A percentile compares a stretch with the other conserved stretches of the same genome.
Conservation (phyloP, 352 stramenopile species). For the Phytophthora pini region DNA sequence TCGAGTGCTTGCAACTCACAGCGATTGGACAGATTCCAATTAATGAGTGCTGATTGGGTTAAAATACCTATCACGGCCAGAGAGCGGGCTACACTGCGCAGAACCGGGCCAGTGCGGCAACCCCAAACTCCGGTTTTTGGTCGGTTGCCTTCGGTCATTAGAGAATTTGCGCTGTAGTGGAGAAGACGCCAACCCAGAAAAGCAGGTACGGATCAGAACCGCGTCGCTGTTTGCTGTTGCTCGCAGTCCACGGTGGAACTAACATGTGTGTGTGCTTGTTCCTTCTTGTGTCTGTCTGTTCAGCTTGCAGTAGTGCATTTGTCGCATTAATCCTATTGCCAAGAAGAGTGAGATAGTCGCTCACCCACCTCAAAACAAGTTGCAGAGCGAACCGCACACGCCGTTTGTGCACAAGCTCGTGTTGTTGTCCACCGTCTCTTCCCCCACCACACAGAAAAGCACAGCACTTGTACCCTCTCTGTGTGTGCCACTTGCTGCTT, state of each 20-base stretch:
- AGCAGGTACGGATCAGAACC: conserved; percentile 28
- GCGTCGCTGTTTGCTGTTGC: conserved; percentile 1
- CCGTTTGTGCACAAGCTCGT: conserved; percentile 41
- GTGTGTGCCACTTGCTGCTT: conserved; percentile 39
- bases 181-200: conserved; percentile 19
- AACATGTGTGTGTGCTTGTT: conserved; percentile 2
- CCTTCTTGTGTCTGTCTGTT: conserved; percentile 5
- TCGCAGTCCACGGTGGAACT: conserved; percentile 10
- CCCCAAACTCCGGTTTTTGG: conserved; percentile 18
- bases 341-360: conserved; percentile 32
- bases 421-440: conserved; percentile 30
- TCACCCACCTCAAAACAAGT: conserved; percentile 45
- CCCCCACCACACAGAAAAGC: conserved; percentile 16
- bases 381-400: conserved; percentile 34
- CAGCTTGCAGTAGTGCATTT: conserved; percentile 34
- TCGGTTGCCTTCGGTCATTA: conserved; percentile 33
- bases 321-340: conserved; percentile 30
- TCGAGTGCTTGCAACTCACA: not conserved
- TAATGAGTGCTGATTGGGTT: conserved; percentile 6
- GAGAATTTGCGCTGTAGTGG: conserved; percentile 45
- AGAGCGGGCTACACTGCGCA: conserved; percentile 22
- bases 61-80: conserved; percentile 18
- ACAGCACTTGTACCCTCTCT: conserved; percentile 22
- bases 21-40: not conserved
- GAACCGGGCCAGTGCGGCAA: conserved; percentile 18